Conservation (phyloP, 495 filamentous ascomycete genomes). For the Neurospora sp. region DNA sequence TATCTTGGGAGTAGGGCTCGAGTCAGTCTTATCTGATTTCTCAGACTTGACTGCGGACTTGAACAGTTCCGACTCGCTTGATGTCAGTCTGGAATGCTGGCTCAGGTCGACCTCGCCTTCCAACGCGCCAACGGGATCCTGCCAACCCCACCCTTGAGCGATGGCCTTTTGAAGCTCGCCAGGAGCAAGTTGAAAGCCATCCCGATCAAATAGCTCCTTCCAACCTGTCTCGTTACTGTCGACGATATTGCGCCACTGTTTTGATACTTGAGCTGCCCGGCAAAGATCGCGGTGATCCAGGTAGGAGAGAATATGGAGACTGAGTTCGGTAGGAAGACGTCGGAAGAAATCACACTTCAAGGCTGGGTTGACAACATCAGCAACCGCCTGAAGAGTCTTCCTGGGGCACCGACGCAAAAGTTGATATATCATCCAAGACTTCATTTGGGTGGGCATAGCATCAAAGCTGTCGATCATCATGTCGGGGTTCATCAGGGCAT, state of each 20-base stretch:
- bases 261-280: slow-evolving; percentile 86
- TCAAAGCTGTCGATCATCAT: slow-evolving; percentile 86
- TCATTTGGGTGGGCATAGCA: slow-evolving; percentile 74
- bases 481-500: slow-evolving; percentile 59
- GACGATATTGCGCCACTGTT: slow-evolving; percentile 80
- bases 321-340: slow-evolving; percentile 76
- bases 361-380: slow-evolving; percentile 90
- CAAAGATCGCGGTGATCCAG: slow-evolving; percentile 83
- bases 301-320: slow-evolving; percentile 76
- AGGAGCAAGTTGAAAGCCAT: slow-evolving; percentile 67
- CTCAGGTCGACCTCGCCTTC: slow-evolving; percentile 76
- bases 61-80: slow-evolving; percentile 38
- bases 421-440: slow-evolving; percentile 93
- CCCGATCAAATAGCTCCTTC: slow-evolving; percentile 83
- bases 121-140: slow-evolving; percentile 65
- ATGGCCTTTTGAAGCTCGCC: slow-evolving; percentile 83
- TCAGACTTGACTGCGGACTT: slow-evolving; percentile 28
- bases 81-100: slow-evolving; percentile 32
- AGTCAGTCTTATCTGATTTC: slow-evolving; percentile 7
- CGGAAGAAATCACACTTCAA: slow-evolving; percentile 87
- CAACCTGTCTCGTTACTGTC: slow-evolving; percentile 90
- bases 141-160: slow-evolving; percentile 98
- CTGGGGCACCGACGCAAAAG: slow-evolving; percentile 81
- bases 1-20: slow-evolving; percentile 13
- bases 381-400: slow-evolving; percentile 83